Evolutionary conservation across 2,329 filamentous ascomycete species (phyloP), one percentile per base, ranked within the genome.

Genomic region (Colletotrichum cuscutae): DNA sequence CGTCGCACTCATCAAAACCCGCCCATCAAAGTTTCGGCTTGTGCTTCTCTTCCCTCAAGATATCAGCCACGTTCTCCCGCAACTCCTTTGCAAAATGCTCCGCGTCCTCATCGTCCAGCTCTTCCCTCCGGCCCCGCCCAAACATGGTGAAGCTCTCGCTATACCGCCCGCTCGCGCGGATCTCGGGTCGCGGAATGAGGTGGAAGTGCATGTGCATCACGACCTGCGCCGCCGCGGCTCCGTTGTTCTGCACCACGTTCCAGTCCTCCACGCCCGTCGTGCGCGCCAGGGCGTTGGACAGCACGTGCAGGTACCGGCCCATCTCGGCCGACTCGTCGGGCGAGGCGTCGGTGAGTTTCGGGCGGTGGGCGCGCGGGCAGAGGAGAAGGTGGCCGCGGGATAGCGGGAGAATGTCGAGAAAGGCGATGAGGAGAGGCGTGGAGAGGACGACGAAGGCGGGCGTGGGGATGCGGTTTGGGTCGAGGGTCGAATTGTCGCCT

Each of bases 171-270:
- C 85, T 88, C 59, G 84, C 88, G 76, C 85, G 86, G 71, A 89
- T 89, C 83, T 93, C 90, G 0, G 95, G 95, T 49, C 96, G 86
- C 0, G 96, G 96, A 42, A 99, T 97, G 65, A 98, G 89, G 78
- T 99, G 97, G 81, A 97, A 98, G 82, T 99, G 96, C 61, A 97
- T 92, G 82, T 98, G 96, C 26, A 93, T 93, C 2, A 98, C 95
- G 19, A 98, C 95, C 84, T 98, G 96, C 2, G 95, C 95, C 2
- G 96, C 96, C 37, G 95, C 90, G 4, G 92, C 92, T 19, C 96
- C 95, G 77, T 98, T 98, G 81, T 98, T 98, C 85, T 98, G 96
- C 68, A 98, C 94, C 35, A 98, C 91, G 82, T 99, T 99, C 93
- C 96, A 98, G 83, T 98, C 95, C 63, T 87, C 87, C 1, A 94